A percentile compares a stretch with the other conserved stretches of the same genome.
These are phyloP conservation scores for Cladosporium sp. DNA, from an alignment of 2,329 filamentous ascomycete genomes.

Conservation along the genomic window DNA sequence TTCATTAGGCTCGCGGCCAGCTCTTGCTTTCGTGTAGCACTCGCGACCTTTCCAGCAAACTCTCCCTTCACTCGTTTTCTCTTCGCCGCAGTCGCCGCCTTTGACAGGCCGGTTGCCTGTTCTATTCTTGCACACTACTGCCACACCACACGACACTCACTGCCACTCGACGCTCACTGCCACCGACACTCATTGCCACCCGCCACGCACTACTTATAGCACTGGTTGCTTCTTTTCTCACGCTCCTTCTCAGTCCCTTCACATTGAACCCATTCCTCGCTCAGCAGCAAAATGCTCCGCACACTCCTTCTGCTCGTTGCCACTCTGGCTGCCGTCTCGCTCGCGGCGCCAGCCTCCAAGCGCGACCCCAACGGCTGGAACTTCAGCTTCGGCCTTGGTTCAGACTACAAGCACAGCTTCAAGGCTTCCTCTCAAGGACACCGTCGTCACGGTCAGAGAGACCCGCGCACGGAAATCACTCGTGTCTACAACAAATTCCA, in stretches of 20 bases:
- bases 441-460: slow-evolving; percentile 48
- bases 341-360: slow-evolving; percentile 42
- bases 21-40: slow-evolving; percentile 1
- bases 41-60: slow-evolving; percentile 5
- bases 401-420: neutral
- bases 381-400: slow-evolving; percentile 6
- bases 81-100: slow-evolving; percentile 3
- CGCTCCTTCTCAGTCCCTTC: neutral
- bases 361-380: neutral
- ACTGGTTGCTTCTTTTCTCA: neutral
- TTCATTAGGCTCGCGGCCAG: slow-evolving; percentile 1
- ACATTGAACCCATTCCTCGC: neutral
- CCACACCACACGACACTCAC: neutral
- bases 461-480: slow-evolving; percentile 59
- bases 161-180: neutral
- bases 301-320: slow-evolving; percentile 41
- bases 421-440: slow-evolving; percentile 7
- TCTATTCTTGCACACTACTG: neutral
- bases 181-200: neutral
- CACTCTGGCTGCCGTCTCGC: slow-evolving; percentile 45
- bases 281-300: slow-evolving; percentile 5
- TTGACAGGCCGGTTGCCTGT: slow-evolving; percentile 11
- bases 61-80: slow-evolving; percentile 5
- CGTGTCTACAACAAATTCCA: slow-evolving; percentile 68
- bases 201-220: slow-evolving; percentile 3